These are phyloP conservation scores for Arthrobotrys sphaeroides DNA, from an alignment of 2,329 filamentous ascomycete genomes.

Conservation along the genomic window DNA sequence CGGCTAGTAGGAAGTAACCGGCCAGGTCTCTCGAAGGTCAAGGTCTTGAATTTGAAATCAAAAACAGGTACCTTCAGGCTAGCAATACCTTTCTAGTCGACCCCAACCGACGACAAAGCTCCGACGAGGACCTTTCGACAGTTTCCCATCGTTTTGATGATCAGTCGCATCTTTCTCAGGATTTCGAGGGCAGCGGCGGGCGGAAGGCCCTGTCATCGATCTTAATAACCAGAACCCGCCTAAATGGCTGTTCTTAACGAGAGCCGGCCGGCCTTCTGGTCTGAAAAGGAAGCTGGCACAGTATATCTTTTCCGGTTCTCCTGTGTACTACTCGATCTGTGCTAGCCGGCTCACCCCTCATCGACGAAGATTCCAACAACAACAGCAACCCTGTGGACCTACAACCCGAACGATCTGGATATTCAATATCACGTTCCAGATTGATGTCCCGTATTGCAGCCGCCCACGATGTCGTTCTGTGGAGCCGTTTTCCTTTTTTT, in stretches of 20 bases:
- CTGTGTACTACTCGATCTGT: slow-evolving; percentile 51
- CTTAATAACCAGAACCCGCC: slow-evolving; percentile 32
- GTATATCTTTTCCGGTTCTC: slow-evolving; percentile 51
- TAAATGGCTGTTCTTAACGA: slow-evolving; percentile 47
- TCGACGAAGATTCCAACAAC: slow-evolving; percentile 12
- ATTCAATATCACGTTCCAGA: slow-evolving; percentile 36
- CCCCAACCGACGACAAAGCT: slow-evolving; percentile 12
- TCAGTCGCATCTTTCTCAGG: slow-evolving; percentile 34
- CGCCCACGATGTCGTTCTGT: slow-evolving; percentile 21
- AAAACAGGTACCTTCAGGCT: slow-evolving; percentile 42
- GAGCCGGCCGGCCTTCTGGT: slow-evolving; percentile 39
- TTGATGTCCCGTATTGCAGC: slow-evolving; percentile 36
- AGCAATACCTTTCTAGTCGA: slow-evolving; percentile 31
- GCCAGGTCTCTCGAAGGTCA: slow-evolving; percentile 13
- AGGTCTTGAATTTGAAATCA: slow-evolving; percentile 52
- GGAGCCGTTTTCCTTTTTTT: slow-evolving; percentile 37
- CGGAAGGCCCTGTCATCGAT: slow-evolving; percentile 36
- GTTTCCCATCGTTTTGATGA: slow-evolving; percentile 14
- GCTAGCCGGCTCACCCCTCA: slow-evolving; percentile 25
- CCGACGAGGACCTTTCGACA: slow-evolving; percentile 10
- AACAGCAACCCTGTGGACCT: slow-evolving; percentile 16
- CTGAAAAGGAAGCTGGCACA: slow-evolving; percentile 54
- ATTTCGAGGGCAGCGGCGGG: slow-evolving; percentile 2
- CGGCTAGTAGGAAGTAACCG: slow-evolving; percentile 23
- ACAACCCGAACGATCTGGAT: neutral